Evolutionary conservation across 2,329 filamentous ascomycete species (phyloP), one percentile per base, ranked within the genome.

Genomic region (Magnaporthiopsis incrustans): DNA sequence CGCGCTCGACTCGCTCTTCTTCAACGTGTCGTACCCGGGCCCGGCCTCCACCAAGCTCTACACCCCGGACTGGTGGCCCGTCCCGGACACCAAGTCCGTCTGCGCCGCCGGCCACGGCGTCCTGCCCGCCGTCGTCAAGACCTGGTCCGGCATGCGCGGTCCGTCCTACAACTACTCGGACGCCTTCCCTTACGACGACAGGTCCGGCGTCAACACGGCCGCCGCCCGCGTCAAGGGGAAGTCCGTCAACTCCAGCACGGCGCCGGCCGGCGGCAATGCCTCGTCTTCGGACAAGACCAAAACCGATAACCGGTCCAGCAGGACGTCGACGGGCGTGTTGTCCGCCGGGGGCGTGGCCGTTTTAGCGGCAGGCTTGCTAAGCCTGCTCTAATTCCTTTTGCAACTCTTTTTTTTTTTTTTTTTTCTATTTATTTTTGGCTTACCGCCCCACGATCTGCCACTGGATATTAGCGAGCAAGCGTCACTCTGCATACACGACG

Each of bases 131-230:
- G 35, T 67, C 14, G 60, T 56, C 32, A 60, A 62, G 12, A 60
- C 38, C 26, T 69, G 67, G 67, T 65, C 65, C 33, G 27, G 2
- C 35, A 62, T 64, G 50, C 26, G 57, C 57, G 56, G 58, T 7
- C 66, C 64, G 26, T 60, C 63, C 35, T 68, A 65, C 61, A 66
- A 69, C 63, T 69, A 69, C 61, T 67, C 65, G 25, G 66, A 68
- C 38, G 67, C 66, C 25, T 69, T 77, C 60, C 79, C 81, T 68
- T 81, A 80, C 71, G 79, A 77, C 22, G 71, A 75, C 53, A 73
- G 79, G 58, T 73, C 78, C n/a, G 76, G 77, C n/a, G 70, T 79
- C 5, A 74, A 75, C 35, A 77, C 77, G 2, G 66, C 60, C 18
- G 63, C 53, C 6, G 22, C 32, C 50, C 27, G 27, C 27, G 50